Percentiles rank a stretch among this genome's conserved stretches.
phyloP scores from a whole-genome alignment of 2,329 filamentous ascomycete genomes.

The Coniella vitis region DNA sequence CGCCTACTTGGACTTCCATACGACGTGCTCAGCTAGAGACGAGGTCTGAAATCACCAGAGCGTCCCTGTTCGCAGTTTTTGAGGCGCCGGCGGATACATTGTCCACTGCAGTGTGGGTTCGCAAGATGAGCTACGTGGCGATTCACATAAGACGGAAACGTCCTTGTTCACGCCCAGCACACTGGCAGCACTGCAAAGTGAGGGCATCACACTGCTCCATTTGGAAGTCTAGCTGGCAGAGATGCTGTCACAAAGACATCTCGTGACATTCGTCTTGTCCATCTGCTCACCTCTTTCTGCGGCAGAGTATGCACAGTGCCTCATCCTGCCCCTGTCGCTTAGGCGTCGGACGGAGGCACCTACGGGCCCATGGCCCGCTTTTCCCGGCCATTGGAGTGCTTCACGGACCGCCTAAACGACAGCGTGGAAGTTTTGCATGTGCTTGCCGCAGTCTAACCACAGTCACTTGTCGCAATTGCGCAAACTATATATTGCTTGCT shows the following conservation, averaged over 20 bases:
- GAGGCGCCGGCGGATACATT: not conserved
- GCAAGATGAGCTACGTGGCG: constrained; percentile 13
- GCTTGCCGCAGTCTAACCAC: not conserved
- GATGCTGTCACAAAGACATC: not conserved
- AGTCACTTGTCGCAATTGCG: not conserved
- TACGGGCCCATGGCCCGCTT: constrained; percentile 12
- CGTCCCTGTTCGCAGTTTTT: constrained; percentile 9
- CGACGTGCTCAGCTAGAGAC: not conserved
- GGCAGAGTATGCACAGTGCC: not conserved
- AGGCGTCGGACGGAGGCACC: not conserved
- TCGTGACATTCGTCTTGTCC: not conserved
- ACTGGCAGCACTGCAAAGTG: not conserved
- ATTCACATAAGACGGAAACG: constrained; percentile 1
- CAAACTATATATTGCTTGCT: too few species aligned
- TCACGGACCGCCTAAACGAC: constrained; percentile 2
- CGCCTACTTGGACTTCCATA: not conserved
- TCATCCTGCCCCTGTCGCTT: not conserved
- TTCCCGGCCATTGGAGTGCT: constrained; percentile 4
- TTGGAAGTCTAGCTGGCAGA: constrained; percentile 3
- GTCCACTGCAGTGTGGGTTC: not conserved
- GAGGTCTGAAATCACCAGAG: constrained; percentile 3
- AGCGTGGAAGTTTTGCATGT: not conserved
- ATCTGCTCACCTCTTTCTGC: not conserved
- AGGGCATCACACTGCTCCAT: constrained; percentile 7
- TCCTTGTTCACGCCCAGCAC: too few species aligned